Percentiles rank a stretch among this genome's conserved stretches.
These are phyloP conservation scores for Microstegium vimineum DNA, from an alignment of 176 grass and related monocot genomes.

Conservation along the genomic window DNA sequence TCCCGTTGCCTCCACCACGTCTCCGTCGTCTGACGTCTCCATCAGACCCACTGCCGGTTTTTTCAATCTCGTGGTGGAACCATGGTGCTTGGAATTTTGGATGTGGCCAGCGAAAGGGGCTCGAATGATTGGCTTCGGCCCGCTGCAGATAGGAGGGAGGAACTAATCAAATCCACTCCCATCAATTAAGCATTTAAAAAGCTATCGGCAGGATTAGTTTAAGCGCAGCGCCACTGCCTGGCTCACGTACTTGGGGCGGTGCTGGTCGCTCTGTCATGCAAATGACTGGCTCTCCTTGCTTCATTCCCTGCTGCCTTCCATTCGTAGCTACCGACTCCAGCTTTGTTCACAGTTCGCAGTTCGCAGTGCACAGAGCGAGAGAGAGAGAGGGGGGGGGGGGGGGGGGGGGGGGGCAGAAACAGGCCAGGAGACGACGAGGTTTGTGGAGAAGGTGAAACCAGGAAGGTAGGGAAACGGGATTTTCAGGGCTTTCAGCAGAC, in stretches of 20 bases:
- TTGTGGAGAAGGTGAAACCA: too few species aligned
- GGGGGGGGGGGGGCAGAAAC: neutral
- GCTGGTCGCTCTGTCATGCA: neutral
- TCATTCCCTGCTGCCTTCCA: neutral
- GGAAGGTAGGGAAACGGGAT: too few species aligned
- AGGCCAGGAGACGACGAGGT: neutral
- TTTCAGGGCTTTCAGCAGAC: too few species aligned
- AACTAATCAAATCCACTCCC: neutral
- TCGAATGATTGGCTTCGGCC: constrained; percentile 16
- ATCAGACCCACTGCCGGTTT: neutral
- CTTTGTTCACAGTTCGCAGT: neutral
- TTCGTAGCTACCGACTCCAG: neutral
- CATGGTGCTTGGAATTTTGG: neutral
- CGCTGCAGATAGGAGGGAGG: neutral
- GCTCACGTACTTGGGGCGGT: neutral
- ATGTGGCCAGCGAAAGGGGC: neutral
- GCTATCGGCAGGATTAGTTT: neutral
- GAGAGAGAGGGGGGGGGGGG: too few species aligned
- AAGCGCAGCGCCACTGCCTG: constrained; percentile 6
- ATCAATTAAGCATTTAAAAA: neutral
- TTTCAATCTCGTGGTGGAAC: neutral
- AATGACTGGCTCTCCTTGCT: constrained; percentile 1
- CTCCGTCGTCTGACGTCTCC: neutral
- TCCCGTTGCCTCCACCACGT: neutral
- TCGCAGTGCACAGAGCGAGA: neutral